These are phyloP conservation scores for Linnemannia exigua DNA, from an alignment of 192 early-diverging fungal species.

Conservation along the genomic window DNA sequence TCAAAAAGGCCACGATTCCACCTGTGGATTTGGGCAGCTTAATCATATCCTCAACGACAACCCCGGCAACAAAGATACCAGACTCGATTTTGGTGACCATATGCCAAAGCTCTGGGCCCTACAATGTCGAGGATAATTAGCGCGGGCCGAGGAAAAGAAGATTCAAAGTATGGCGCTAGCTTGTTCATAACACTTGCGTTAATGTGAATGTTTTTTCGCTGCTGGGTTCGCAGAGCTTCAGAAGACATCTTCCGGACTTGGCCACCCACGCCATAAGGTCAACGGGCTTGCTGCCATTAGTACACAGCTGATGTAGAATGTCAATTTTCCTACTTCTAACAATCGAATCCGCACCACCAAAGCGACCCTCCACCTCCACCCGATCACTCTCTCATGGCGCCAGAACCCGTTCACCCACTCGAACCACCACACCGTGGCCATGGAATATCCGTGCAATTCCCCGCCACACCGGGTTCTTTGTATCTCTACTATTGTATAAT, in stretches of 20 bases:
- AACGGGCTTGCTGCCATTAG: slow-evolving; percentile 8
- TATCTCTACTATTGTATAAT: too few relatives aligned
- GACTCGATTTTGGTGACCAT: slow-evolving; percentile 15
- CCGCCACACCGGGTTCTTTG: too few relatives aligned
- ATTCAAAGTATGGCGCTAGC: slow-evolving; percentile 12
- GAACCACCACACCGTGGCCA: background rate
- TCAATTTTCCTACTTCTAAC: slow-evolving; percentile 9
- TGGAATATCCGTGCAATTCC: slow-evolving; percentile 10
- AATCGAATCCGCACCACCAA: background rate
- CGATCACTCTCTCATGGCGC: slow-evolving; percentile 3
- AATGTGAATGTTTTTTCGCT: slow-evolving; percentile 19
- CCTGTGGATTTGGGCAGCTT: too few relatives aligned
- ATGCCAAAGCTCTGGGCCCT: slow-evolving; percentile 11
- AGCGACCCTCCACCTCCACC: background rate
- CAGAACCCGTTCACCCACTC: slow-evolving; percentile 13
- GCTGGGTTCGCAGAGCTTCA: slow-evolving; percentile 7
- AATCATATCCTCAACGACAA: too few relatives aligned
- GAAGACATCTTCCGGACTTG: slow-evolving; percentile 6
- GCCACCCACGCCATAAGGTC: slow-evolving; percentile 19
- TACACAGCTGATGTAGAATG: slow-evolving; percentile 8
- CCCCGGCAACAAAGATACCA: slow-evolving; percentile 12
- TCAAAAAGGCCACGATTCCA: too few relatives aligned
- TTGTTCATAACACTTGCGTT: slow-evolving; percentile 26
- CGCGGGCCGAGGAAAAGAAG: background rate
- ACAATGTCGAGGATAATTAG: slow-evolving; percentile 22